A percentile compares a stretch with the other conserved stretches of the same genome.
phyloP scores from a whole-genome alignment of 345 rosid species.

The Mangifera indica region DNA sequence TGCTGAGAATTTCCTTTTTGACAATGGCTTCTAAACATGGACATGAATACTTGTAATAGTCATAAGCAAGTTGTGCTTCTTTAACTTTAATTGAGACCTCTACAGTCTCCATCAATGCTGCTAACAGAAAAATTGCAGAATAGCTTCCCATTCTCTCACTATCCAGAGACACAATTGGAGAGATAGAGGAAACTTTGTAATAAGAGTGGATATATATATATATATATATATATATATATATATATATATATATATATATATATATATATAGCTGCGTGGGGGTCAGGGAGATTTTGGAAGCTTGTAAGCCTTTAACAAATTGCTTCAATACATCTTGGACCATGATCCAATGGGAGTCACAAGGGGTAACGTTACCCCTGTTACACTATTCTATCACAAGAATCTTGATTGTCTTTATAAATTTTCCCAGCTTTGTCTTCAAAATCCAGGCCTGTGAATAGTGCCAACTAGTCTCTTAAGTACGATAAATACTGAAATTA shows the following conservation, averaged over 20 bases:
- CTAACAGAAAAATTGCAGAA: not conserved
- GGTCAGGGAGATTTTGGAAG: not conserved
- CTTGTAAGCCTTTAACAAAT: not conserved
- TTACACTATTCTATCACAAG: no score
- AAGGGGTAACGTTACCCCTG: no score
- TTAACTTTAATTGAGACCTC: conserved; percentile 12
- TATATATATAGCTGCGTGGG: not conserved
- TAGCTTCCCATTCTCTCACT: conserved; percentile 4
- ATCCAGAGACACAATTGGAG: not conserved
- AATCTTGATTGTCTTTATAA: no score
- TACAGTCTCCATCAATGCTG: conserved; percentile 12
- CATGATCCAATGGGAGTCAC: no score
- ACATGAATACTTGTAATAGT: conserved; percentile 34
- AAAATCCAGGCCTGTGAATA: no score
- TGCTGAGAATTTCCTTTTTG: conserved; percentile 20
- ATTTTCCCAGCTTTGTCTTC: no score
- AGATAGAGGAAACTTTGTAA: not conserved
- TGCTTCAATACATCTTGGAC: not conserved
- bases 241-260: not conserved
- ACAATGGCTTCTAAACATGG: conserved; percentile 31
- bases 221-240: no score
- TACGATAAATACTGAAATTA: not conserved
- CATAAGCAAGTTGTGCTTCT: conserved; percentile 31
- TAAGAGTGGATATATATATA: not conserved
- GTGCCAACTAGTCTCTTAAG: no score